Evolutionary conservation across 2,329 filamentous ascomycete genomes (phyloP), one percentile per base, ranked within the genome.

Genomic region (Botrytis pseudocinerea): DNA sequence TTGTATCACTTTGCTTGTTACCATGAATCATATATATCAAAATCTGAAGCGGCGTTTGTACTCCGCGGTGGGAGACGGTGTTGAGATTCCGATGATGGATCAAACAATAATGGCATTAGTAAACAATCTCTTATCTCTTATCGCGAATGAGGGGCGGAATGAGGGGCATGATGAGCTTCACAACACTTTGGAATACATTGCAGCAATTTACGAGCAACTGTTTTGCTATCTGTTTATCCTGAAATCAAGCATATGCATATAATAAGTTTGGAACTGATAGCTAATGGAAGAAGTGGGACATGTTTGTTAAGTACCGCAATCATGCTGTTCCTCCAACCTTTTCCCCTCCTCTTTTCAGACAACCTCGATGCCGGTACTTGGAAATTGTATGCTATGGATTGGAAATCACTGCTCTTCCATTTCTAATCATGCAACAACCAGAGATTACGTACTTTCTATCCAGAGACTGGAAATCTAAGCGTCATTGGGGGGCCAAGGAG

Each of bases 111-210:
- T 57, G 51, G 32, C 51, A 72, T 68, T 70, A 64, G 59, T 70
- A 72, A 72, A 68, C 22, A 68, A 57, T 48, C 42, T 51, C 40
- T 72, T 59, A 68, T 48, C 42, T 72, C 70, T 72, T 72, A 72
- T 72, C 70, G 62, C n/a, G 48, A 60, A 69, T 72, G 70, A 72
- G 70, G 70, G 69, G 69, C 40, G 22, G 42, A 59, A 42, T 25
- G 51, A 60, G n/a, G 68, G 54, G 51, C 68, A 68, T n/a, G 46
- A 54, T 25, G 44, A 18, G 32, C 32, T n/a, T 7, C 5, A 18
- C 20, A 44, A 10, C 6, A 38, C n/a, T 32, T 22, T 54, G n/a
- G 35, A 42, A 32, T 68, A 68, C 25, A 40, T 40, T 25, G 40
- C 18, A 48, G 35, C 4, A 42, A 54, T 22, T 25, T 40, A 54